A percentile compares a stretch with the other conserved stretches of the same genome.
Evolutionary conservation across 352 stramenopile genomes (phyloP).

Genomic region (Phytopythium litorale): DNA sequence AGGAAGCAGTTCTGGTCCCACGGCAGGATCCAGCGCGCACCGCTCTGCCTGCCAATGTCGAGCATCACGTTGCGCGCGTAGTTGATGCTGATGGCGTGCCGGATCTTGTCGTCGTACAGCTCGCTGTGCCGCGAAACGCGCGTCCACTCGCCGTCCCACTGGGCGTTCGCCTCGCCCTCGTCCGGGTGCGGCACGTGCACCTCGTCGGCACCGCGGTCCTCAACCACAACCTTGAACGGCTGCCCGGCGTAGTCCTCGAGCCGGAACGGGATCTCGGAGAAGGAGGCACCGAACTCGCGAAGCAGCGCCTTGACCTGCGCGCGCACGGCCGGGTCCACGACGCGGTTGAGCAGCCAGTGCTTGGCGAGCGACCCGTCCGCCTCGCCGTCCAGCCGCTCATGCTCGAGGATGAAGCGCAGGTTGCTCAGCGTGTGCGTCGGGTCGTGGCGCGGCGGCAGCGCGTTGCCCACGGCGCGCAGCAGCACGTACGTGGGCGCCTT

Average conservation of each 20-base stretch:
- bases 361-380: constrained; percentile 16
- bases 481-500: constrained; percentile 24
- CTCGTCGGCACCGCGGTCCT: constrained; percentile 31
- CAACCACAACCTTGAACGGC: constrained; percentile 40
- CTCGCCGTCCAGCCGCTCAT: constrained; percentile 36
- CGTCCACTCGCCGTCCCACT: constrained; percentile 34
- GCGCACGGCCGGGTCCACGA: constrained; percentile 24
- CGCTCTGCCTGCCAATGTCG: constrained; percentile 24
- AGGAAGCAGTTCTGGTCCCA: constrained; percentile 60
- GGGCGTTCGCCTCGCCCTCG: constrained; percentile 9
- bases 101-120: constrained; percentile 47
- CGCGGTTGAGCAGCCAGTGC: constrained; percentile 54
- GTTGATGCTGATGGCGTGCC: constrained; percentile 50
- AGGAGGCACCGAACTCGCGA: constrained; percentile 25
- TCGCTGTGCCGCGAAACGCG: constrained; percentile 26
- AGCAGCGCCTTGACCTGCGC: constrained; percentile 30
- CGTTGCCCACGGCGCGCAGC: constrained; percentile 42
- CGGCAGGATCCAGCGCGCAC: constrained; percentile 41
- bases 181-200: constrained; percentile 18
- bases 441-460: constrained; percentile 51
- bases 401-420: constrained; percentile 45
- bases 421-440: constrained; percentile 33
- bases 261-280: constrained; percentile 39
- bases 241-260: constrained; percentile 26
- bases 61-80: constrained; percentile 44